Percentiles rank a stretch among this genome's conserved stretches.
phyloP scores from a whole-genome alignment of 495 filamentous ascomycete species.

The Daldinia concentrica region DNA sequence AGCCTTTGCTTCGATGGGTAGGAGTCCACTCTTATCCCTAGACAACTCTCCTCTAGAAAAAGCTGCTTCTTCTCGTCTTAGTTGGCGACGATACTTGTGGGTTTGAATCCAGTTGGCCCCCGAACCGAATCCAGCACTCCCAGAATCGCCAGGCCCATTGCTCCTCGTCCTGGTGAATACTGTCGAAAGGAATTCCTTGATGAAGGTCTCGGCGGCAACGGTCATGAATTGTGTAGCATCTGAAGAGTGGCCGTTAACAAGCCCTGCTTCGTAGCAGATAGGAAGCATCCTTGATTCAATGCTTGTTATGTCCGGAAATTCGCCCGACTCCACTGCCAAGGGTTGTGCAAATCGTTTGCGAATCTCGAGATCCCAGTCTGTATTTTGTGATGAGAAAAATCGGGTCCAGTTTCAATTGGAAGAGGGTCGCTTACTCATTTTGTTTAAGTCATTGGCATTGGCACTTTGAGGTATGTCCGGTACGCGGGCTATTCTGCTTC shows the following conservation, averaged over 20 bases:
- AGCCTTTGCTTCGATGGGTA: constrained; percentile 79
- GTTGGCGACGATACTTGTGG: constrained; percentile 74
- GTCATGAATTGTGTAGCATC: constrained; percentile 87
- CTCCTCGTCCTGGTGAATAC: constrained; percentile 80
- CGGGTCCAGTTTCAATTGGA: neutral
- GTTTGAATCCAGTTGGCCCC: constrained; percentile 79
- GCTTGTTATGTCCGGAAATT: constrained; percentile 84
- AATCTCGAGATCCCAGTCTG: constrained; percentile 91
- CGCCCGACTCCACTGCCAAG: constrained; percentile 85
- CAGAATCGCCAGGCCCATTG: constrained; percentile 73
- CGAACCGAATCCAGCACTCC: constrained; percentile 66
- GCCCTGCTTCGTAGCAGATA: constrained; percentile 91
- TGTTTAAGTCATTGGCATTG: constrained; percentile 82
- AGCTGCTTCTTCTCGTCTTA: constrained; percentile 76
- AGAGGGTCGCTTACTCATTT: constrained; percentile 75
- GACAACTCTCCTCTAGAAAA: constrained; percentile 71
- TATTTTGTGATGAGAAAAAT: constrained; percentile 15
- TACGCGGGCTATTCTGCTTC: constrained; percentile 72
- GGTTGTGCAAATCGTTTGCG: constrained; percentile 90
- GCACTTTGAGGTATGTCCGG: constrained; percentile 83
- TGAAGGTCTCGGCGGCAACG: constrained; percentile 87
- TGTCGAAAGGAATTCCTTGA: constrained; percentile 85
- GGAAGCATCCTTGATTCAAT: constrained; percentile 89
- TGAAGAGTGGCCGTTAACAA: constrained; percentile 74
- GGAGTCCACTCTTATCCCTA: constrained; percentile 73